Conservation (phyloP, 2,329 filamentous ascomycete species). For the Pseudogymnoascus sp. region DNA sequence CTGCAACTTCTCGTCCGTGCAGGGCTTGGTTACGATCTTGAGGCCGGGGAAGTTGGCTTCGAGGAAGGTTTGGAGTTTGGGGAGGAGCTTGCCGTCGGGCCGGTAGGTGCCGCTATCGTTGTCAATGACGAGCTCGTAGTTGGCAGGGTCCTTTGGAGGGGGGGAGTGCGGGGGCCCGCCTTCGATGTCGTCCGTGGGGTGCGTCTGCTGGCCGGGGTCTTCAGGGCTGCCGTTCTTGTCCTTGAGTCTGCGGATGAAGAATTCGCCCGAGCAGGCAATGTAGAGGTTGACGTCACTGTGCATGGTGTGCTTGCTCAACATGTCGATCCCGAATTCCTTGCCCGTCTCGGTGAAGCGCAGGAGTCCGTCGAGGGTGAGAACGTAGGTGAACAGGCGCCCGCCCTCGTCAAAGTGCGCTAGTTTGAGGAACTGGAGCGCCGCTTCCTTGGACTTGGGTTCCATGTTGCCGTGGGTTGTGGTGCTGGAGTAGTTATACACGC, state of each 20-base stretch:
- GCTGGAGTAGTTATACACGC: slow-evolving; percentile 81
- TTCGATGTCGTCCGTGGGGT: slow-evolving; percentile 40
- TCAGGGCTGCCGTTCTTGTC: slow-evolving; percentile 37
- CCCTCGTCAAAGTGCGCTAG: slow-evolving; percentile 82
- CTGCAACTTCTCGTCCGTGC: slow-evolving; percentile 65
- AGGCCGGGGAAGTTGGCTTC: slow-evolving; percentile 67
- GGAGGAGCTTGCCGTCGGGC: slow-evolving; percentile 69
- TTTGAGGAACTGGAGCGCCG: slow-evolving; percentile 73
- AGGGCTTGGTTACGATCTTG: slow-evolving; percentile 65
- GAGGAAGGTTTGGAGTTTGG: slow-evolving; percentile 62
- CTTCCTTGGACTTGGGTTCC: slow-evolving; percentile 55
- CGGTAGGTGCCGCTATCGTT: slow-evolving; percentile 93
- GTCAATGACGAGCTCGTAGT: slow-evolving; percentile 85
- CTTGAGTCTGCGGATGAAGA: slow-evolving; percentile 66
- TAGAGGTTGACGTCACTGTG: slow-evolving; percentile 88
- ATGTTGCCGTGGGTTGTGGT: slow-evolving; percentile 66
- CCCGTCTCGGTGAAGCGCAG: slow-evolving; percentile 92
- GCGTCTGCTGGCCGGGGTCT: slow-evolving; percentile 38
- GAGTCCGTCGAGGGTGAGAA: slow-evolving; percentile 77
- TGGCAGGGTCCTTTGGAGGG: slow-evolving; percentile 39
- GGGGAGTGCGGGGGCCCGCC: slow-evolving; percentile 37
- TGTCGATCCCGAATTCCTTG: slow-evolving; percentile 88
- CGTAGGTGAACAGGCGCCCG: slow-evolving; percentile 82
- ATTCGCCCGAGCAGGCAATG: slow-evolving; percentile 87
- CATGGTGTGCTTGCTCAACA: slow-evolving; percentile 94